phyloP scores from a whole-genome alignment of 2,329 filamentous ascomycete genomes.

The Domatiomyces globalis region DNA sequence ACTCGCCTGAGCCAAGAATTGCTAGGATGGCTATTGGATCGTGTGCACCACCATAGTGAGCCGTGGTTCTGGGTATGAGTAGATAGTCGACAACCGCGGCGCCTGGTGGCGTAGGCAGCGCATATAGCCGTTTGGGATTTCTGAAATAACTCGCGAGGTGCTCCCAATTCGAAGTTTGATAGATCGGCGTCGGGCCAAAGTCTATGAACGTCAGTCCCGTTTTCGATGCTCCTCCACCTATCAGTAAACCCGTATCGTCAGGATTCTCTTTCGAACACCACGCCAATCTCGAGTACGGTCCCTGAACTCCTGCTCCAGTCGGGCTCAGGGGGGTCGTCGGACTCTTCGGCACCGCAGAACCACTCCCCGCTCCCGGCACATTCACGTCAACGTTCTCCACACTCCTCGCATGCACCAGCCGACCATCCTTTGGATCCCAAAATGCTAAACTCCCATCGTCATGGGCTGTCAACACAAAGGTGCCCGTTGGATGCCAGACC shows the following conservation, averaged over 20 bases:
- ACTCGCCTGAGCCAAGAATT: conserved; percentile 69
- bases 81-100: conserved; percentile 69
- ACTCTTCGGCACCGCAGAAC: conserved; percentile 29
- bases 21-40: conserved; percentile 78
- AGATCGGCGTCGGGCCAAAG: conserved; percentile 73
- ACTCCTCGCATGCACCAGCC: conserved; percentile 69
- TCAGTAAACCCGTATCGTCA: conserved; percentile 77
- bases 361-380: conserved; percentile 39
- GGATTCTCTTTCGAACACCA: conserved; percentile 94
- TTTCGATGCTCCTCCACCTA: conserved; percentile 64
- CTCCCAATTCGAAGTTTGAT: conserved; percentile 85
- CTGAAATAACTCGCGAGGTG: conserved; percentile 63
- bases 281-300: conserved; percentile 61
- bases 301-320: conserved; percentile 38
- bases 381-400: conserved; percentile 61
- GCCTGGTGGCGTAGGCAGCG: conserved; percentile 61
- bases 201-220: conserved; percentile 79
- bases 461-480: conserved; percentile 72
- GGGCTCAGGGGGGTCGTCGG: neutral
- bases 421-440: conserved; percentile 85
- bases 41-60: conserved; percentile 74
- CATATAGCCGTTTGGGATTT: conserved; percentile 55
- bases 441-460: conserved; percentile 86
- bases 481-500: conserved; percentile 88
- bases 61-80: conserved; percentile 65